phyloP scores from a whole-genome alignment of 1,284 basidiomycete species.

The Melampsora americana region DNA sequence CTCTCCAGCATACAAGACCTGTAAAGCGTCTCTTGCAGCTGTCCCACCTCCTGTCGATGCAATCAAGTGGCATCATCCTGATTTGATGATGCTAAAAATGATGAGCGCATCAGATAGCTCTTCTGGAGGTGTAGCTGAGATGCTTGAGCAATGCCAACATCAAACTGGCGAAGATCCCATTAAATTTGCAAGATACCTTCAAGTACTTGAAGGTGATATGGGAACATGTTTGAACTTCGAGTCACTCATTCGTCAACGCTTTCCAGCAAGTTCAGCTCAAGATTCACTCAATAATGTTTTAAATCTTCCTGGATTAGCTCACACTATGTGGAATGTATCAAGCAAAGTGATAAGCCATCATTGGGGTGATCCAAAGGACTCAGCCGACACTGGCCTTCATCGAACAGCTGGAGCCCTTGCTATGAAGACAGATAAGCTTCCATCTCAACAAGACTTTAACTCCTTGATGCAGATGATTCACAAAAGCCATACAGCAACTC shows the following conservation, averaged over 20 bases:
- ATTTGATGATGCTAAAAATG: constrained; percentile 20
- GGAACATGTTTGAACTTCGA: not conserved
- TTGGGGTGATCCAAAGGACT: not conserved
- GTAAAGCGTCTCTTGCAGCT: not conserved
- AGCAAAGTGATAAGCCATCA: not conserved
- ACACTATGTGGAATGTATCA: not conserved
- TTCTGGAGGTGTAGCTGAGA: constrained; percentile 2
- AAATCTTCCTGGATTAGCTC: not conserved
- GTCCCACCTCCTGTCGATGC: not conserved
- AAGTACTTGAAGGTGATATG: too few species aligned
- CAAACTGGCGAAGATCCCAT: not conserved
- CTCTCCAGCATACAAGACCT: not conserved
- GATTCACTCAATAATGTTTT: not conserved
- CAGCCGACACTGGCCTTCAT: too few species aligned
- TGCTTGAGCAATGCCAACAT: not conserved
- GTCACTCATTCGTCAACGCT: too few species aligned
- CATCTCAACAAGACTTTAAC: not conserved
- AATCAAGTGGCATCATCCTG: not conserved
- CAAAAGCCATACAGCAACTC: not conserved
- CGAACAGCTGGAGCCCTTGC: not conserved
- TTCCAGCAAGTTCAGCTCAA: not conserved
- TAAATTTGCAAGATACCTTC: not conserved
- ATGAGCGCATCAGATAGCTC: constrained; percentile 17
- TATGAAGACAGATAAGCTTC: not conserved
- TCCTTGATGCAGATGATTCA: not conserved